Conservation (phyloP, 1,284 basidiomycete genomes). For the Naganishia sp. region DNA sequence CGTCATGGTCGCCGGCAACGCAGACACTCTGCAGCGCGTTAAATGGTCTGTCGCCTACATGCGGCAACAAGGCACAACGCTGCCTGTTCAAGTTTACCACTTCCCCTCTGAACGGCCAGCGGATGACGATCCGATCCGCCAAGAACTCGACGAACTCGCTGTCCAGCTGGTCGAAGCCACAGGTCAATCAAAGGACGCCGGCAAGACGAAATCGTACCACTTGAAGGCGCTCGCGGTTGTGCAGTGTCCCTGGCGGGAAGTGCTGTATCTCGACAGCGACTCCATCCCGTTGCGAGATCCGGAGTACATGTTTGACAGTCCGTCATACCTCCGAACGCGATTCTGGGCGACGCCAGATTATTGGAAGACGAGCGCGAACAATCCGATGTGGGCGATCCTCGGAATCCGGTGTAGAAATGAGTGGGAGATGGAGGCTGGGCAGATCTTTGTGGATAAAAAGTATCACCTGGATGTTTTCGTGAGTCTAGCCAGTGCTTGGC, state of each 20-base stretch:
- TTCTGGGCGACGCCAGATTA: slow-evolving; percentile 50
- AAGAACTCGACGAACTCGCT: slow-evolving; percentile 47
- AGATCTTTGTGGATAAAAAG: slow-evolving; percentile 57
- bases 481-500: not conserved
- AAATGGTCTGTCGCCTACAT: slow-evolving; percentile 53
- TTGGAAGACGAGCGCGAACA: slow-evolving; percentile 54
- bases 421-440: slow-evolving; percentile 58
- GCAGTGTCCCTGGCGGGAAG: slow-evolving; percentile 54
- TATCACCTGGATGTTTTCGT: slow-evolving; percentile 55
- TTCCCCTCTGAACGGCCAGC: slow-evolving; percentile 51
- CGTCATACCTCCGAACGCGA: slow-evolving; percentile 52
- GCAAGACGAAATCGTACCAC: slow-evolving; percentile 54
- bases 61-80: slow-evolving; percentile 45
- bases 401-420: slow-evolving; percentile 58
- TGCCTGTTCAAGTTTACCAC: slow-evolving; percentile 54
- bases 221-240: slow-evolving; percentile 58
- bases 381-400: slow-evolving; percentile 56
- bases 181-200: slow-evolving; percentile 46
- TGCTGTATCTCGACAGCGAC: slow-evolving; percentile 57
- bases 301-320: slow-evolving; percentile 54
- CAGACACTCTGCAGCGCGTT: slow-evolving; percentile 55
- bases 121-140: slow-evolving; percentile 45
- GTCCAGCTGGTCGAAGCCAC: slow-evolving; percentile 51
- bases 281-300: slow-evolving; percentile 54
- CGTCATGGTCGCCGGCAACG: slow-evolving; percentile 58